Base-by-base conservation (phyloP, 441 rosid species). In the Macaranga tanarius region DNA sequence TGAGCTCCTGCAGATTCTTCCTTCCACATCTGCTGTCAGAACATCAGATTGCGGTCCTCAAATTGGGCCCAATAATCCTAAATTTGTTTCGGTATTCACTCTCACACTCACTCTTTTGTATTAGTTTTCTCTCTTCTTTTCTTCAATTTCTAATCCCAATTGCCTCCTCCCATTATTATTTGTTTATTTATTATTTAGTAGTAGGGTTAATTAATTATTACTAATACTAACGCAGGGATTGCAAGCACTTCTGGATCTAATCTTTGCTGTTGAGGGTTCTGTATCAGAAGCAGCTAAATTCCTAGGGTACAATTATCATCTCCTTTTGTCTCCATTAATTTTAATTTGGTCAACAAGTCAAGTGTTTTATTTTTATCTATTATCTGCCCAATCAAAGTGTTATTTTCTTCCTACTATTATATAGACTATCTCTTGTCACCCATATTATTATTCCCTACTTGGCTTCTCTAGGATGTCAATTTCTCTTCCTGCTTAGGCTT, bases 51-150 rank as follows among this genome's bases (percentile, higher is more conserved):
- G 81, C 58, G 97, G 96, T 67, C 81, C 92, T 4, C 97, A 89
- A 79, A 94, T 94, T 81, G 97, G 97, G 68, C 97, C 92, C n/a
- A 92, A 90, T 60, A 94, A 94, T 86, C 88, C 92, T 67, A 95
- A 88, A 77, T 95, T 95, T 76, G 78, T 78, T 76, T 79, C 84
- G 89, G 95, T 91, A 81, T 5, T 31, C 38, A 31, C 38, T 1
- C 38, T n/a, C n/a, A n/a, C n/a, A n/a, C n/a, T n/a, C n/a, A n/a
- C n/a, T 31, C 38, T 31, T 31, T 31, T 31, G 38, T 31, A 31
- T 31, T 31, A 31, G 38, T 31, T 31, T 2, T 31, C 38, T 31
- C 38, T 31, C 38, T 31, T 31, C 38, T 31, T 31, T 1, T 31
- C 38, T 31, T 31, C 38, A 31, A 31, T 5, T 31, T 31, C 38